Evolutionary conservation across 129 eudicot species (phyloP), one percentile per base, ranked within the genome.

Genomic region (Tanacetum coccineum): DNA sequence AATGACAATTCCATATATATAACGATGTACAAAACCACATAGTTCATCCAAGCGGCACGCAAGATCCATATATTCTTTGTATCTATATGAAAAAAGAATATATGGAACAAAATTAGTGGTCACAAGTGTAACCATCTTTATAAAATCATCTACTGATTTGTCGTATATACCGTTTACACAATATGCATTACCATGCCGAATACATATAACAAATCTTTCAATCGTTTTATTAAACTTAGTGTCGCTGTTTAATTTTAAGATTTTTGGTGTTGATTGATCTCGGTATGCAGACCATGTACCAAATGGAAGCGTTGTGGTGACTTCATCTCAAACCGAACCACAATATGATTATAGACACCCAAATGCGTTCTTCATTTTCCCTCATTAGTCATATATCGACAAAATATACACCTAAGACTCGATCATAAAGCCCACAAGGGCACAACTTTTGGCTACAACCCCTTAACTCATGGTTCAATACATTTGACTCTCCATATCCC

Each of bases 351-450:
- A 25, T 48, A 51, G 50, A 50, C 32, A 15, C 13, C 56, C 70
- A 25, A 39, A 67, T 54, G 32, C 49, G 3, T 36, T 17, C 62
- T 52, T 67, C 72, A 13, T 28, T n/a, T n/a, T 67, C 19, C 30
- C 72, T 67, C 49, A 51, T 67, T 22, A 52, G 50, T 42, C 15
- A 21, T 13, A 22, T 69, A 69, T 68, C 10, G 30, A 51, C 61
- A 51, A 12, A 36, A 67, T 69, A 69, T 55, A 69, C 74, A 56
- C 66, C 56, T 21, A 47, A 69, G 20, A 47, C 62, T 42, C 22
- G 61, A 52, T 25, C 48, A 67, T 51, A 49, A 15, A 67, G 70
- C 70, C 57, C 70, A 25, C 17, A 65, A 65, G 70, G 32, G 60
- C 71, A 15, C 47, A 26, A 10, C 71, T 30, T 22, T 13, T 11